These are phyloP conservation scores for Cymodocea nodosa DNA, from an alignment of 116 monocot species.

Conservation along the genomic window DNA sequence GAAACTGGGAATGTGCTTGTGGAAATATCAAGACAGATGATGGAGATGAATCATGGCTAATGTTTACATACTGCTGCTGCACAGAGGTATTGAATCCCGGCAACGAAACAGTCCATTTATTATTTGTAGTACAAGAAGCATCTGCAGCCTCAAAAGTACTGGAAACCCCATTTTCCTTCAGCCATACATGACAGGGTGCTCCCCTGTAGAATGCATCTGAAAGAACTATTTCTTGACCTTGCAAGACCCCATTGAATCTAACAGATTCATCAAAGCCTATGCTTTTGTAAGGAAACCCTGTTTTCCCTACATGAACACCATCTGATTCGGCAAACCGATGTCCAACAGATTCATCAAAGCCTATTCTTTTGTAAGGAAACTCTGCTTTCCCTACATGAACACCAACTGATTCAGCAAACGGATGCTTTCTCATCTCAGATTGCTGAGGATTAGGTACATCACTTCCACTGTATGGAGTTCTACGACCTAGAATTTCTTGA, in stretches of 20 bases:
- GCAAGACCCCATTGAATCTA: constrained; percentile 92
- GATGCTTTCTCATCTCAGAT: constrained; percentile 9
- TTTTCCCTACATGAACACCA: constrained; percentile 25
- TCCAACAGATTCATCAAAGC: constrained; percentile 66
- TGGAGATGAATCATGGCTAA: constrained; percentile 46
- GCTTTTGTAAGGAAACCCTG: constrained; percentile 33
- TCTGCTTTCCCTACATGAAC: constrained; percentile 24
- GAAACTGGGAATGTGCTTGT: constrained; percentile 16
- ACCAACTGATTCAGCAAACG: constrained; percentile 5
- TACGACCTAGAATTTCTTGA: constrained; percentile 84
- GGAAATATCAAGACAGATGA: constrained; percentile 76
- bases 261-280: constrained; percentile 72
- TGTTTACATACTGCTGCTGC: constrained; percentile 10
- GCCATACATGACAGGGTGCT: not conserved
- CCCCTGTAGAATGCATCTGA: constrained; percentile 16
- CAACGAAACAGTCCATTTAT: constrained; percentile 9
- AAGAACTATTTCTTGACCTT: constrained; percentile 97
- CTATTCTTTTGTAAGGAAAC: constrained; percentile 36
- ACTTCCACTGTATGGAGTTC: constrained; percentile 19
- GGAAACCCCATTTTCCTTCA: not conserved
- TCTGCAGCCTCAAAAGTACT: constrained; percentile 7
- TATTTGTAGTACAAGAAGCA: constrained; percentile 3
- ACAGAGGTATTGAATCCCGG: constrained; percentile 18
- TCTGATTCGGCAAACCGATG: not conserved
- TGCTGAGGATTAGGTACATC: constrained; percentile 21